Conservation (phyloP, 768 basidiomycete species). For the Lanmaoa rubissima region DNA sequence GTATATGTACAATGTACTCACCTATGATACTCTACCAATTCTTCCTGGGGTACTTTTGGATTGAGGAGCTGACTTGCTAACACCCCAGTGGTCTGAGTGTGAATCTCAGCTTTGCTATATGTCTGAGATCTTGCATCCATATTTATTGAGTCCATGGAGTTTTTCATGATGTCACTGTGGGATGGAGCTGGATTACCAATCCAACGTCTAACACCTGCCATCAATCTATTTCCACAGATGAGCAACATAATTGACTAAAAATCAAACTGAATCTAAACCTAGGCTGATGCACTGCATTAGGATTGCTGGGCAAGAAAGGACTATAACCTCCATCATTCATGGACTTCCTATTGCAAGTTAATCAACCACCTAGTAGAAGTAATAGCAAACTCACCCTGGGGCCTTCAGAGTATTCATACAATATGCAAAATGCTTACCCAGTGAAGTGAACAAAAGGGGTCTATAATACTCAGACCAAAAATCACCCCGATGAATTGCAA, state of each 20-base stretch:
- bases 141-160: conserved; percentile 36
- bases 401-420: conserved; percentile 89
- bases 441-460: conserved; percentile 76
- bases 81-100: conserved; percentile 48
- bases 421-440: conserved; percentile 88
- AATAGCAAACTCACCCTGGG: conserved; percentile 55
- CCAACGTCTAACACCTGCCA: conserved; percentile 78
- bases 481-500: conserved; percentile 60
- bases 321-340: conserved; percentile 66
- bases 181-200: conserved; percentile 55
- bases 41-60: conserved; percentile 60
- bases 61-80: conserved; percentile 59
- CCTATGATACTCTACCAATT: conserved; percentile 74
- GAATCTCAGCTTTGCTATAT: conserved; percentile 29
- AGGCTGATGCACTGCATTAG: conserved; percentile 34
- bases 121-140: conserved; percentile 25
- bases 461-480: conserved; percentile 92
- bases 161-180: conserved; percentile 38
- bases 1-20: conserved; percentile 27
- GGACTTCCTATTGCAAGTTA: conserved; percentile 52
- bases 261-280: conserved; percentile 28
- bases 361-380: neutral
- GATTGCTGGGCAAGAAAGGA: conserved; percentile 68
- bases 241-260: conserved; percentile 24
- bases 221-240: conserved; percentile 45